A percentile compares a stretch with the other conserved stretches of the same genome.
Evolutionary conservation across 2,329 filamentous ascomycete genomes (phyloP).

Genomic region (Trichoderma sp.): DNA sequence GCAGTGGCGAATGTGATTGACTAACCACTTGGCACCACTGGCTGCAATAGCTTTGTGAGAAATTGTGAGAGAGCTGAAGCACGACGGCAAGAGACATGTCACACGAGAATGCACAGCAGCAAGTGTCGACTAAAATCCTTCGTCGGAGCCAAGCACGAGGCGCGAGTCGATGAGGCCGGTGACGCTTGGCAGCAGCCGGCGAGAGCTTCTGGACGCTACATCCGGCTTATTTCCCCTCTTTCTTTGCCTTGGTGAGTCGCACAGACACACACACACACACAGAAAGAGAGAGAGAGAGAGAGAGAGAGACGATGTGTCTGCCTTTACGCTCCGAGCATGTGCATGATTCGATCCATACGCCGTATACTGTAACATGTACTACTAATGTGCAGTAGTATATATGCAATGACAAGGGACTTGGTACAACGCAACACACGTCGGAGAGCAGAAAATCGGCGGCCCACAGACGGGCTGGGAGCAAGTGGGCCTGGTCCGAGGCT

Average conservation of each 20-base stretch:
- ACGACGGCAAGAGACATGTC: neutral
- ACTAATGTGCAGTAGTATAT: too few relatives aligned
- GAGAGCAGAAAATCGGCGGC: constrained; percentile 10
- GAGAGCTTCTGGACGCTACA: neutral
- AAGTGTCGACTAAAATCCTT: neutral
- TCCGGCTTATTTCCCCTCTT: neutral
- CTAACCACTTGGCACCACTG: neutral
- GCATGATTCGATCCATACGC: neutral
- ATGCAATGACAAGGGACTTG: too few relatives aligned
- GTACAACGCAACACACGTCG: too few relatives aligned
- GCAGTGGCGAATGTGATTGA: neutral
- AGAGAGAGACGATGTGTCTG: too few relatives aligned
- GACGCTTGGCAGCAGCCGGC: neutral
- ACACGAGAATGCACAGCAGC: neutral
- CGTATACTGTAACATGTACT: too few relatives aligned
- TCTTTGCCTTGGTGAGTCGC: neutral
- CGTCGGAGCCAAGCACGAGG: neutral
- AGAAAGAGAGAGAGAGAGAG: neutral
- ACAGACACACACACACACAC: neutral
- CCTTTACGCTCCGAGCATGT: neutral
- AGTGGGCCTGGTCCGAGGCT: constrained; percentile 25
- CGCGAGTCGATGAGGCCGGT: neutral
- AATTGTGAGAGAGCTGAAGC: neutral
- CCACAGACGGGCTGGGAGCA: constrained; percentile 8
- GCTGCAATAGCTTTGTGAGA: neutral